phyloP scores from a whole-genome alignment of 2,329 filamentous ascomycete species.

The Cladobotryum protrusum region DNA sequence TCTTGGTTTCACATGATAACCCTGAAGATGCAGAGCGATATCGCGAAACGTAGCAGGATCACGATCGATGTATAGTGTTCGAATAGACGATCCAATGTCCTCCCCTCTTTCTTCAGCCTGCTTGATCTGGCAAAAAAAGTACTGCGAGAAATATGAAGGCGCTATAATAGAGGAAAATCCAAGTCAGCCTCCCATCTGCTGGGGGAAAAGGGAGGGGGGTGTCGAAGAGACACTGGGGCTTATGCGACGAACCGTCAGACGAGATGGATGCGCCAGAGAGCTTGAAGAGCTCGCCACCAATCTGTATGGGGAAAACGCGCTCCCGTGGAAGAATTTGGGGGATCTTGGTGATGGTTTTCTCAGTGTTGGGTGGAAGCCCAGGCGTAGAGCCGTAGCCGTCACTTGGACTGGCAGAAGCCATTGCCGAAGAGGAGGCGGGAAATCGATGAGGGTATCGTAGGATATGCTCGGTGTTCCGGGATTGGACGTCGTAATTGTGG shows the following conservation, averaged over 20 bases:
- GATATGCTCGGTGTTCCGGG: neutral
- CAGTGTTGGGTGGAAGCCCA: slow-evolving; percentile 19
- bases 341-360: slow-evolving; percentile 39
- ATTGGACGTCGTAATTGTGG: neutral
- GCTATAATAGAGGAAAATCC: slow-evolving; percentile 43
- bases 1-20: slow-evolving; percentile 77
- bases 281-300: slow-evolving; percentile 65
- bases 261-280: slow-evolving; percentile 67
- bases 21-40: slow-evolving; percentile 84
- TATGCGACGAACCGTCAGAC: slow-evolving; percentile 55
- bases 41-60: slow-evolving; percentile 85
- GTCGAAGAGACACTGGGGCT: slow-evolving; percentile 1
- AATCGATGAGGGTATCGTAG: neutral
- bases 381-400: slow-evolving; percentile 19
- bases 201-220: neutral
- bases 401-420: slow-evolving; percentile 24
- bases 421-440: slow-evolving; percentile 5
- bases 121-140: slow-evolving; percentile 78
- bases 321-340: slow-evolving; percentile 59
- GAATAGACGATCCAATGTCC: slow-evolving; percentile 45
- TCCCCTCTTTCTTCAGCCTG: slow-evolving; percentile 54
- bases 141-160: slow-evolving; percentile 93
- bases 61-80: slow-evolving; percentile 90
- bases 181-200: too few species aligned
- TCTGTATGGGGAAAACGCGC: slow-evolving; percentile 69